Conservation (phyloP, 129 eudicot species). For the Helianthus annuus region DNA sequence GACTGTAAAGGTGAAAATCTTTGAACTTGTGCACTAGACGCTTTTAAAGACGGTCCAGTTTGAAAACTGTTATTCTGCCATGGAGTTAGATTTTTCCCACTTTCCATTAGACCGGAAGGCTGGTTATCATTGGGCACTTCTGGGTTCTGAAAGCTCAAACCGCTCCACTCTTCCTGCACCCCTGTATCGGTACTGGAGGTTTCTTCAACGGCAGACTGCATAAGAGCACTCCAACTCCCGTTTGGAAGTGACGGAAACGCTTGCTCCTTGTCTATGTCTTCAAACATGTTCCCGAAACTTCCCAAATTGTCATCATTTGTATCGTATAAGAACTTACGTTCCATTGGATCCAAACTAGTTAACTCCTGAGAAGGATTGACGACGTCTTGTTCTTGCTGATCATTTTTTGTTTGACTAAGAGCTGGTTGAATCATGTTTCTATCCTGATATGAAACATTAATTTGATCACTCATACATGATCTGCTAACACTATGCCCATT, state of each 20-base stretch:
- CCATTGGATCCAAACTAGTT: slow-evolving; percentile 62
- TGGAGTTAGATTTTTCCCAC: slow-evolving; percentile 41
- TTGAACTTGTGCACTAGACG: too few relatives aligned
- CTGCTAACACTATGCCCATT: slow-evolving; percentile 43
- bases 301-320: slow-evolving; percentile 61
- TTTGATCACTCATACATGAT: slow-evolving; percentile 32
- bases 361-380: slow-evolving; percentile 38
- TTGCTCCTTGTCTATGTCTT: slow-evolving; percentile 39
- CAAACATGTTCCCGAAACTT: slow-evolving; percentile 38
- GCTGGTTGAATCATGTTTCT: too few relatives aligned
- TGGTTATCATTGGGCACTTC: slow-evolving; percentile 49
- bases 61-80: slow-evolving; percentile 48
- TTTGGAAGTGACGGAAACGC: slow-evolving; percentile 56
- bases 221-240: slow-evolving; percentile 92
- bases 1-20: too few relatives aligned
- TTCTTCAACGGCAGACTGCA: slow-evolving; percentile 89
- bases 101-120: slow-evolving; percentile 37
- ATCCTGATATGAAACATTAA: slow-evolving; percentile 37
- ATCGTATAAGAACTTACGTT: slow-evolving; percentile 63
- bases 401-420: slow-evolving; percentile 8
- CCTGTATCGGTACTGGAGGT: slow-evolving; percentile 75
- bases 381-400: slow-evolving; percentile 32
- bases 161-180: slow-evolving; percentile 79
- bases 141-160: slow-evolving; percentile 67
- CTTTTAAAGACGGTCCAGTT: not conserved